Evolutionary conservation across 2,329 filamentous ascomycete species (phyloP), one percentile per base, ranked within the genome.

Genomic region (Monilinia laxa): DNA sequence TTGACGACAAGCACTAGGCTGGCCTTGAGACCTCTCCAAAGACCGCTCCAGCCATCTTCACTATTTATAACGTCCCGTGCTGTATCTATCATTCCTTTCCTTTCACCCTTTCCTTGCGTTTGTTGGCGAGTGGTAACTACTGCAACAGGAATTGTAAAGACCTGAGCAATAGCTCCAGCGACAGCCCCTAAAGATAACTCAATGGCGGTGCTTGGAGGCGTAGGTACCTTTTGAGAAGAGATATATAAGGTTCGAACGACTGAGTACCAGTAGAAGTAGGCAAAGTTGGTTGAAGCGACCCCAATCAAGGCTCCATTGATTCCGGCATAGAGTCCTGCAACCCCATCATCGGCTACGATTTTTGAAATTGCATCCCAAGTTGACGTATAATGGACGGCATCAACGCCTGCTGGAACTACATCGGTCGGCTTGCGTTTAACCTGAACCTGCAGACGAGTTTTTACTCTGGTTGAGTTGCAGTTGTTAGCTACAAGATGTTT

Each of bases 251-350:
- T 87, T 70, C 95, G 88, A 42, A 97, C 92, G 38, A 95, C 81
- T 6, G 92, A 94, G 78, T 98, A 98, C 93, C 94, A 98, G 81
- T 99, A 99, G 78, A 99, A 99, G 81, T 99, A 99, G 74, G 95
- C 95, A 77, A 99, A 99, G 79, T 99, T 99, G 63, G 94, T 98
- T 35, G 93, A 97, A 1, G 93, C 94, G 47, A 99, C 95, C 64
- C 95, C 95, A 62, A 98, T 81, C 23, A 99, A 82, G 5, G 93
- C 88, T 62, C 94, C 93, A 68, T 87, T 84, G 77, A 99, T 93
- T 68, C 95, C 95, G 63, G 91, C 87, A 75, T 99, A 99, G 10
- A 99, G 85, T 9, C 95, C 95, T 57, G 82, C 75, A 11, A 95
- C 66, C 42, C 95, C 95, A 72, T 99, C 95, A 64, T 87, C 87